Conservation (phyloP, 176 grass and related monocot genomes). For the Secale cereale region DNA sequence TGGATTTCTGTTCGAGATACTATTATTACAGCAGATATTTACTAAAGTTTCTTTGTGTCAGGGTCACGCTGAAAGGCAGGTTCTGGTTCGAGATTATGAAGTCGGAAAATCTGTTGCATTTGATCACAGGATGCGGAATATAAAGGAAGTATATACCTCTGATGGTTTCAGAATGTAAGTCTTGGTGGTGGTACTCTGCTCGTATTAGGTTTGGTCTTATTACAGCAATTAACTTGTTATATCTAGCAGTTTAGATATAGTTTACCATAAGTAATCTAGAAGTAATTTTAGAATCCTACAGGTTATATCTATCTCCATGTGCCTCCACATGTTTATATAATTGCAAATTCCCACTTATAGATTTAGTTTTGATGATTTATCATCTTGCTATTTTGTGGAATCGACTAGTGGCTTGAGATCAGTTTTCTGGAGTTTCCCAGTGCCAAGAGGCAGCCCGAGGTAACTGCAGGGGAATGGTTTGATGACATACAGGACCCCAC, state of each 20-base stretch:
- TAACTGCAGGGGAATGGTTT: background rate
- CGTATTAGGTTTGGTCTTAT: background rate
- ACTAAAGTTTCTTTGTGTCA: slow-evolving; percentile 36
- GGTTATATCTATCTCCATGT: slow-evolving; percentile 2
- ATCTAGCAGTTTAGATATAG: background rate
- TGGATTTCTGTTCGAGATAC: background rate
- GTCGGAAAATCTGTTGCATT: slow-evolving; percentile 79
- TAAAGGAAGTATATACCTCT: slow-evolving; percentile 88
- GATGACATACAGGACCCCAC: background rate
- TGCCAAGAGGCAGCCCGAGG: background rate
- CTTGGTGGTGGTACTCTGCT: background rate
- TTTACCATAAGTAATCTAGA: background rate
- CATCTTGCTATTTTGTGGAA: background rate
- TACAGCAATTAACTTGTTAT: background rate
- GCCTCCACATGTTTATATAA: background rate
- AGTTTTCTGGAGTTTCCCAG: background rate
- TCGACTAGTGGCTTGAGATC: background rate
- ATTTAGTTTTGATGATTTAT: background rate
- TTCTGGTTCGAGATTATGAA: slow-evolving; percentile 87
- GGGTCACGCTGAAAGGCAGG: slow-evolving; percentile 78
- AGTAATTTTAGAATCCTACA: background rate
- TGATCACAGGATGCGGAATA: slow-evolving; percentile 55
- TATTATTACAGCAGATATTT: background rate
- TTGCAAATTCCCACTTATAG: background rate
- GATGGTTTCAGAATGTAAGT: slow-evolving; percentile 89